phyloP scores from a whole-genome alignment of 164 flowering plant species.

The Berberis thunbergii region DNA sequence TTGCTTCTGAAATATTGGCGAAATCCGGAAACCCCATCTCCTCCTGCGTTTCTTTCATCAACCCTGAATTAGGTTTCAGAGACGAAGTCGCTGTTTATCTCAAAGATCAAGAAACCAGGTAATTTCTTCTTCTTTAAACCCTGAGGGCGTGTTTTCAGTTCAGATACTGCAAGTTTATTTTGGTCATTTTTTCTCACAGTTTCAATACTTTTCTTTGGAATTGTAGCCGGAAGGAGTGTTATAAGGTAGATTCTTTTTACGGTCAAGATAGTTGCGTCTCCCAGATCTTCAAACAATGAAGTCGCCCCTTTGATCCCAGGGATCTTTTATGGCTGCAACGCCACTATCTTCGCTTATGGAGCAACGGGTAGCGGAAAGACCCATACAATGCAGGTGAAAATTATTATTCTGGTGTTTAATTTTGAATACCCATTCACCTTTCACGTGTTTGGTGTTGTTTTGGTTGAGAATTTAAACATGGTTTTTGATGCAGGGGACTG shows the following conservation, averaged over 20 bases:
- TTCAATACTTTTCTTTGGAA: not conserved
- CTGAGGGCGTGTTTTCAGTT: not conserved
- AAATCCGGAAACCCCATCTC: slow-evolving; percentile 21
- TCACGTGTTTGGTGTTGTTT: no score
- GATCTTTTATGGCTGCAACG: slow-evolving; percentile 60
- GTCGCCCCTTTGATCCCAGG: slow-evolving; percentile 73
- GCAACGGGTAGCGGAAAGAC: slow-evolving; percentile 98
- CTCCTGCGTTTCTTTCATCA: slow-evolving; percentile 46
- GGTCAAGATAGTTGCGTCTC: slow-evolving; percentile 46
- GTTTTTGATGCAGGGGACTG: slow-evolving; percentile 53
- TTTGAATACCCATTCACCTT: no score
- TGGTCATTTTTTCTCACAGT: not conserved
- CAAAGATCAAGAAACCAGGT: slow-evolving; percentile 59
- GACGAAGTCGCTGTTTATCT: slow-evolving; percentile 63
- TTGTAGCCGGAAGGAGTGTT: slow-evolving; percentile 74
- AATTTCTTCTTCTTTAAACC: not conserved
- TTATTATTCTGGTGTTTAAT: not conserved
- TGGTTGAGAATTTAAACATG: not conserved
- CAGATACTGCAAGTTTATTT: no score
- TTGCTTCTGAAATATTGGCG: slow-evolving; percentile 35
- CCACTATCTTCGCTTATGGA: slow-evolving; percentile 89
- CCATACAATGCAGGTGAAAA: slow-evolving; percentile 80
- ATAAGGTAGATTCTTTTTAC: slow-evolving; percentile 67
- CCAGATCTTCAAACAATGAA: slow-evolving; percentile 58
- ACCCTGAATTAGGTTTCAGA: slow-evolving; percentile 18